Base-by-base conservation (phyloP, 805 yeast species). In the Yarrowia deformans region DNA sequence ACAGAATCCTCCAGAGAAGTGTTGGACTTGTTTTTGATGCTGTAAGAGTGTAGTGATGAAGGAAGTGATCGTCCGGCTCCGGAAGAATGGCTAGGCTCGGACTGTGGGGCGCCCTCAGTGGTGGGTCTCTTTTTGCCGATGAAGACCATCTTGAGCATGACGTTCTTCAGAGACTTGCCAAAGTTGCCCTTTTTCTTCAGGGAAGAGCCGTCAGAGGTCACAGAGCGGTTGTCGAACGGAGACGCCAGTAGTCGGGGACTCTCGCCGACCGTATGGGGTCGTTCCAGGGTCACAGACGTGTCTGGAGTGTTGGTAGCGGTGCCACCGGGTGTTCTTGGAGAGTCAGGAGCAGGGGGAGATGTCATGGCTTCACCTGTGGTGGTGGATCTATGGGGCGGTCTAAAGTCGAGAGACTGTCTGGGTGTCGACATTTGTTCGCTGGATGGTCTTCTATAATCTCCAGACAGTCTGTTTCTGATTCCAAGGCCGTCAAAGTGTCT, bases 71-170 rank as follows among this genome's bases (percentile, higher is more conserved):
- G 19, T 19, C 60, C 60, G 5, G 32, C 8, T 8, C 23, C 54
- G 12, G 54, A 32, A 16, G 39, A 8, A 4, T 32, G 34, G 10
- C 37, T 16, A 19, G 54, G 19, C 13, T 49, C 54, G 14, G 52
- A 48, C 8, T 16, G n/a, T 4, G 43, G 34, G 8, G 19, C n/a
- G 1, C 49, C 48, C 12, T 45, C 49, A 10, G 49, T 45, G 19
- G 42, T 23, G 52, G 54, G 54, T n/a, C 23, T 2, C 55, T 54
- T 46, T 19, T 68, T 34, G 46, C 66, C 23, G 54, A 61, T 54
- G 19, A 70, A 50, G 19, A 71, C 60, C 46, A 71, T 48, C 37
- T 58, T 70, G 8, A 71, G 60, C 70, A 71, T 68, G 19, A 70
- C 68, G 45, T 68, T 70, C 54, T 70, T 71, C 43, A 70, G 39